Base-by-base conservation (phyloP, 1,284 basidiomycete species). In the Fistulina hepatica region DNA sequence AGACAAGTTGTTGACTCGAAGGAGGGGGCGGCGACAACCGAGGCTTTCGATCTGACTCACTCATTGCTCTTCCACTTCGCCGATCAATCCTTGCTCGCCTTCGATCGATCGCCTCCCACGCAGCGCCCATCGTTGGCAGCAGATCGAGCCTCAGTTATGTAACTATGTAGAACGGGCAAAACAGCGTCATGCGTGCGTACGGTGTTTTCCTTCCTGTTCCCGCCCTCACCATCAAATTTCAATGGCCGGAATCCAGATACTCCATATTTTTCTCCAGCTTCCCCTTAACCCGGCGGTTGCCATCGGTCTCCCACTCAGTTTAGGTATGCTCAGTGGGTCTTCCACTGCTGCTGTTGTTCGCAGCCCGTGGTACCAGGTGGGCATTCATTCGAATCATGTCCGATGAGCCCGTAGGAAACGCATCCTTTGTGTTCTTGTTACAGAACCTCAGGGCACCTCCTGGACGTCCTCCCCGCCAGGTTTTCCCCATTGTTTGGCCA, bases 401-500 rank as follows among this genome's bases (percentile, higher is more conserved):
- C 4, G 21, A 22, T 17, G 17, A 23, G 10, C 16, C n/a, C 16
- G 17, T n/a, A 33, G 30, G 20, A n/a, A n/a, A n/a, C n/a, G n/a
- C n/a, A n/a, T n/a, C n/a, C n/a, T n/a, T n/a, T n/a, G n/a, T n/a
- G n/a, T n/a, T n/a, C n/a, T n/a, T 33, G 33, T 20, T 33, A 8
- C 37, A 73, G 72, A 61, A 51, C 36, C 48, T 74, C 21, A 45
- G 47, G 12, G 47, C 55, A 6, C 71, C 73, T 9, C 65, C 71
- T 7, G 64, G 60, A 5, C 53, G 58, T 24, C 72, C 72, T 21
- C 69, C 74, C 9, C 57, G 60, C 24, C 58, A 64, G 38, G 66
- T 65, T 2, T 79, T 79, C 48, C 71, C 73, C 3, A 66, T 77
- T 43, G 70, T 74, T 15, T 80, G 77, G 78, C 65, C 72, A 0